These are phyloP conservation scores for Santalum album DNA, from an alignment of 164 flowering plant genomes.

Conservation along the genomic window DNA sequence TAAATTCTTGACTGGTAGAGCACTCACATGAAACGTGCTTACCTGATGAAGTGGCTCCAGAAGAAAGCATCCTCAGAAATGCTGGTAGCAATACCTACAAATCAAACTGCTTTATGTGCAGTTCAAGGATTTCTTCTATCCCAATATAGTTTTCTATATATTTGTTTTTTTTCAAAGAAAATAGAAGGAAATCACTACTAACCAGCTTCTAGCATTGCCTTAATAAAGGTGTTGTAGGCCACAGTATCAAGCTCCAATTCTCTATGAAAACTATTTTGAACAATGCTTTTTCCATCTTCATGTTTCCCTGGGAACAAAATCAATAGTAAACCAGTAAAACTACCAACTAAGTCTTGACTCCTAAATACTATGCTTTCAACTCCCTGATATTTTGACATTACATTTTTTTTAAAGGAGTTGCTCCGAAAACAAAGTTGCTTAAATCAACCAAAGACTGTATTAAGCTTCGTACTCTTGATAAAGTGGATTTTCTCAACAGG, in stretches of 20 bases:
- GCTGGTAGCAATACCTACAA: slow-evolving; percentile 69
- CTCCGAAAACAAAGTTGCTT: too few species aligned
- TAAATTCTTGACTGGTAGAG: neutral
- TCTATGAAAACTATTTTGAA: slow-evolving; percentile 30
- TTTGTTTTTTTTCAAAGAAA: neutral
- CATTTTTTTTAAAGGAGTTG: too few species aligned
- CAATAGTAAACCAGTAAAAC: too few species aligned
- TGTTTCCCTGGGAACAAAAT: slow-evolving; percentile 44
- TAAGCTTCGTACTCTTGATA: too few species aligned
- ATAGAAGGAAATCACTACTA: neutral
- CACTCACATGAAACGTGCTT: slow-evolving; percentile 1
- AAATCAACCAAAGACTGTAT: too few species aligned
- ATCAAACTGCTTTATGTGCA: slow-evolving; percentile 5
- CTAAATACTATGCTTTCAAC: too few species aligned
- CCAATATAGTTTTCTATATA: too few species aligned
- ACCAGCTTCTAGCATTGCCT: slow-evolving; percentile 93
- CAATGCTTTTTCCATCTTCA: slow-evolving; percentile 48
- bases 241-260: slow-evolving; percentile 71
- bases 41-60: slow-evolving; percentile 62
- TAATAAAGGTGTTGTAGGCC: slow-evolving; percentile 81
- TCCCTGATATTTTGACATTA: too few species aligned
- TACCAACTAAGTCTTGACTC: too few species aligned
- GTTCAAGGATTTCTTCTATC: neutral
- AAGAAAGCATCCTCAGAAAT: slow-evolving; percentile 64
- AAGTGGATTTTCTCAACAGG: too few species aligned